A percentile compares a stretch with the other conserved stretches of the same genome.
Conservation (phyloP, 176 grass and related monocot genomes). For the Raddia distichophylla region DNA sequence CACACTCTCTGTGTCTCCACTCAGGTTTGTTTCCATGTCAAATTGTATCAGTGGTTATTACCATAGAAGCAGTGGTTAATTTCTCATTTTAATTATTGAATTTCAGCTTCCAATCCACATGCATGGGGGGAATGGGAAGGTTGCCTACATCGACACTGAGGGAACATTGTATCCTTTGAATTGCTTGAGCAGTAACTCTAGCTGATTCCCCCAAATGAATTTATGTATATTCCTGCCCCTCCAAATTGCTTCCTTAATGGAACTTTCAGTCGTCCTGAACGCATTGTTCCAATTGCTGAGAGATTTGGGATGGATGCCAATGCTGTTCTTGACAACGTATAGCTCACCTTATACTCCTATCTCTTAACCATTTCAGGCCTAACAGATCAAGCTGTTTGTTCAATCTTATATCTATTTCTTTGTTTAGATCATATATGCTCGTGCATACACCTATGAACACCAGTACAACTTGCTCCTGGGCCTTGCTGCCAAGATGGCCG, state of each 20-base stretch:
- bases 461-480: slow-evolving; percentile 90
- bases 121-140: slow-evolving; percentile 95
- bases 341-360: slow-evolving; percentile 37
- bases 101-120: slow-evolving; percentile 78
- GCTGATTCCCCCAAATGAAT: slow-evolving; percentile 3
- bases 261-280: slow-evolving; percentile 71
- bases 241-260: slow-evolving; percentile 52
- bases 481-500: slow-evolving; percentile 93
- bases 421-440: slow-evolving; percentile 88
- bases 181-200: slow-evolving; percentile 2
- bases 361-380: slow-evolving; percentile 12
- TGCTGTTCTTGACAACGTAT: slow-evolving; percentile 86
- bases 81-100: slow-evolving; percentile 14
- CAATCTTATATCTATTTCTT: slow-evolving; percentile 28
- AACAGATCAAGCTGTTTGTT: neutral
- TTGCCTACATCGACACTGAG: slow-evolving; percentile 70
- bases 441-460: slow-evolving; percentile 97
- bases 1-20: slow-evolving; percentile 82
- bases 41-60: neutral
- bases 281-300: slow-evolving; percentile 91
- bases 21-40: slow-evolving; percentile 46
- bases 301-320: slow-evolving; percentile 93
- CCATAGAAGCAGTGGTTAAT: neutral
- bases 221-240: slow-evolving; percentile 24
- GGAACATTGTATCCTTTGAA: slow-evolving; percentile 78